phyloP scores from a whole-genome alignment of 805 yeast genomes.

The Starmerella apicola region DNA sequence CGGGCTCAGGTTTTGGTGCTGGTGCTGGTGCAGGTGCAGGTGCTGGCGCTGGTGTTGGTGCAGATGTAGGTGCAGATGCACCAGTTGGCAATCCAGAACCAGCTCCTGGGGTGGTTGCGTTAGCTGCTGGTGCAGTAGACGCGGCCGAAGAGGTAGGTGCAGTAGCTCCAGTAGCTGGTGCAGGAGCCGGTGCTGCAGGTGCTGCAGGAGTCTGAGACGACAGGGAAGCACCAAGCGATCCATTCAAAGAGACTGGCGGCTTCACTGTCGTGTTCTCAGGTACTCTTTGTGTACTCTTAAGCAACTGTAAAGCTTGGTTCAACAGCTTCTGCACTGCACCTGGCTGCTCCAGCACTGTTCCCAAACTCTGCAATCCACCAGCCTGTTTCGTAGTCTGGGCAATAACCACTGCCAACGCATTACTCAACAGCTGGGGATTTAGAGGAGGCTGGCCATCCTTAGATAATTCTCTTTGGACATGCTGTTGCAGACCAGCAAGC shows the following conservation, averaged over 20 bases:
- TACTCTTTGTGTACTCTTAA: constrained; percentile 18
- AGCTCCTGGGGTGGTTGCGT: too few relatives aligned
- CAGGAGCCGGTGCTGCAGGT: not conserved
- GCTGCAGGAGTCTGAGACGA: too few relatives aligned
- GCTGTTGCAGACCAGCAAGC: constrained; percentile 73
- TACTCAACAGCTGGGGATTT: constrained; percentile 73
- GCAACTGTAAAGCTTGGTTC: constrained; percentile 17
- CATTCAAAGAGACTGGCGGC: constrained; percentile 2
- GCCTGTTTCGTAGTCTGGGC: constrained; percentile 74
- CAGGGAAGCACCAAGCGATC: too few relatives aligned
- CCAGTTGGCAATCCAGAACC: too few relatives aligned
- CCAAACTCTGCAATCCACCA: constrained; percentile 23
- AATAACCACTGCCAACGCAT: constrained; percentile 84
- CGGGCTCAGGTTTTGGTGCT: too few relatives aligned
- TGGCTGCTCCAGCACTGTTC: constrained; percentile 18
- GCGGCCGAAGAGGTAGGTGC: constrained; percentile 2
- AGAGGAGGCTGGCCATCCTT: constrained; percentile 56
- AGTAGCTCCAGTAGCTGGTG: too few relatives aligned
- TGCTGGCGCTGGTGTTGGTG: too few relatives aligned
- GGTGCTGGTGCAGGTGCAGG: too few relatives aligned
- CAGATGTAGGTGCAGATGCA: too few relatives aligned
- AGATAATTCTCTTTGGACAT: constrained; percentile 65
- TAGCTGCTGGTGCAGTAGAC: constrained; percentile 5
- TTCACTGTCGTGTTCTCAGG: not conserved
- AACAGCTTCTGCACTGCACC: constrained; percentile 17